These are phyloP conservation scores for Tranzscheliella williamsii DNA, from an alignment of 1,284 basidiomycete species.

Conservation along the genomic window DNA sequence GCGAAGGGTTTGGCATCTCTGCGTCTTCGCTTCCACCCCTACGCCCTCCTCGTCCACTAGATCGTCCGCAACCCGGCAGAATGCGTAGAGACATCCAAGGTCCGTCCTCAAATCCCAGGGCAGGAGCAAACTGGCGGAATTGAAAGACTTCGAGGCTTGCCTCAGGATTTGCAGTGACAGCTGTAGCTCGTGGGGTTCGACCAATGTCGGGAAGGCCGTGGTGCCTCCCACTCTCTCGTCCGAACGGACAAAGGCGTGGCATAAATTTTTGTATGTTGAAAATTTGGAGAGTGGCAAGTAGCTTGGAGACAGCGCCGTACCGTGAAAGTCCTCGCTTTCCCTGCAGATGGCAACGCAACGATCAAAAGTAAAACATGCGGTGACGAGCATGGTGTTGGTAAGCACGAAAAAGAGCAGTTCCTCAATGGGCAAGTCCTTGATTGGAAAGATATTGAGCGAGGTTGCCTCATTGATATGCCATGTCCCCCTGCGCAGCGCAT, in stretches of 20 bases:
- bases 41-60: slow-evolving; percentile 40
- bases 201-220: slow-evolving; percentile 2
- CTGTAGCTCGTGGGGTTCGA: slow-evolving; percentile 18
- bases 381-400: slow-evolving; percentile 53
- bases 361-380: slow-evolving; percentile 55
- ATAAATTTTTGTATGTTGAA: slow-evolving; percentile 30
- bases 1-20: slow-evolving; percentile 17
- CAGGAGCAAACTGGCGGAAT: slow-evolving; percentile 40
- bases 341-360: slow-evolving; percentile 47
- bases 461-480: slow-evolving; percentile 53
- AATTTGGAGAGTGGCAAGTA: slow-evolving; percentile 28
- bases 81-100: slow-evolving; percentile 50
- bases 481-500: slow-evolving; percentile 46
- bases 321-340: neutral
- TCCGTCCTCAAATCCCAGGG: slow-evolving; percentile 55
- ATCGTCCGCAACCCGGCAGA: slow-evolving; percentile 50
- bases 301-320: slow-evolving; percentile 37
- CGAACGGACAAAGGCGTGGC: slow-evolving; percentile 36
- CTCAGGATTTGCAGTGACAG: slow-evolving; percentile 22
- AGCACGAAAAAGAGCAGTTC: slow-evolving; percentile 57
- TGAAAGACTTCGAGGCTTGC: slow-evolving; percentile 49
- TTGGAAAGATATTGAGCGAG: slow-evolving; percentile 49
- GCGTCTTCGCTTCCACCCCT: slow-evolving; percentile 13
- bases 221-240: slow-evolving; percentile 2
- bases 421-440: slow-evolving; percentile 54